Conservation (phyloP, 2,329 filamentous ascomycete species). For the Madurella mycetomatis region DNA sequence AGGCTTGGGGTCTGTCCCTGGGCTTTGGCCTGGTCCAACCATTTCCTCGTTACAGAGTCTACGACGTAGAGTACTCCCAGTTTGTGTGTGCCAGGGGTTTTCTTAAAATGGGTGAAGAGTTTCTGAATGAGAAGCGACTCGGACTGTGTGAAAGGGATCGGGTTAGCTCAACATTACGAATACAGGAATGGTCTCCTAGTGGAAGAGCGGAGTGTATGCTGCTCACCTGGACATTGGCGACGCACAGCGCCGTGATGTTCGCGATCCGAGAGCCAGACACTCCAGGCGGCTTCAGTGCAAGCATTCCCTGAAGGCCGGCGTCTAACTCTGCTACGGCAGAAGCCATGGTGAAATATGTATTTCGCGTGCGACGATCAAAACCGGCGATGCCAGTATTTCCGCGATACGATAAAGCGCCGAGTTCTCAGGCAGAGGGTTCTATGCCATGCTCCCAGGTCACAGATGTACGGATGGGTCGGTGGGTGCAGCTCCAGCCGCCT, state of each 20-base stretch:
- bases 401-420: conserved; percentile 20
- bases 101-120: conserved; percentile 95
- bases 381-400: conserved; percentile 8
- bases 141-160: conserved; percentile 47
- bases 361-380: not conserved
- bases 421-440: conserved; percentile 15
- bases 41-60: conserved; percentile 99
- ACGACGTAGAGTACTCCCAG: conserved; percentile 98
- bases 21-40: conserved; percentile 91
- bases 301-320: conserved; percentile 84
- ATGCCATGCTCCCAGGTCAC: conserved; percentile 24
- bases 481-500: not conserved
- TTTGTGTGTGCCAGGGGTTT: conserved; percentile 91
- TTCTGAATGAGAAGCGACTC: conserved; percentile 94
- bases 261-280: conserved; percentile 90
- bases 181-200: not conserved
- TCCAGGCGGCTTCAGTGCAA: conserved; percentile 84
- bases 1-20: conserved; percentile 71
- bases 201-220: conserved; percentile 5
- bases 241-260: conserved; percentile 80
- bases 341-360: conserved; percentile 45
- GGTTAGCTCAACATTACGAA: conserved; percentile 19
- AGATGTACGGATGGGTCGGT: conserved; percentile 11
- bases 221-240: conserved; percentile 84
- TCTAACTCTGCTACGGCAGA: conserved; percentile 88